These are phyloP conservation scores for Olyra latifolia DNA, from an alignment of 176 grass and related monocot genomes.

Conservation along the genomic window DNA sequence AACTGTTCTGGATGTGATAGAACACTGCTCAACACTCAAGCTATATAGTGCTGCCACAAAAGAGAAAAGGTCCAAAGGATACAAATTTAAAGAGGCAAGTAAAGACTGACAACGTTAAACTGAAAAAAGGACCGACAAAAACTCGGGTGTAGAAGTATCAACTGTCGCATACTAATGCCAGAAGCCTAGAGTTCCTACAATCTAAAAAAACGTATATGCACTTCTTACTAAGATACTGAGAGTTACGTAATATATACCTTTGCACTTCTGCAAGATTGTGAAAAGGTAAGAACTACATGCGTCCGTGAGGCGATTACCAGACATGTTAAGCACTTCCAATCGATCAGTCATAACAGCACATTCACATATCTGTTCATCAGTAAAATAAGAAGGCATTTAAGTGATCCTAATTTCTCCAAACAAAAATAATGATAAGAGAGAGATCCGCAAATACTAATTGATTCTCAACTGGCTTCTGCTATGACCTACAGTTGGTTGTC, in stretches of 20 bases:
- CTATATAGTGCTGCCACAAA: conserved; percentile 74
- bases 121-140: conserved; percentile 25
- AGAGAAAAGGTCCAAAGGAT: conserved; percentile 17
- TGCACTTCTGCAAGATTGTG: conserved; percentile 84
- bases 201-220: not conserved
- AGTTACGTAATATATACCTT: conserved; percentile 52
- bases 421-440: not conserved
- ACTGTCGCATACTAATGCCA: not conserved
- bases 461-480: not conserved
- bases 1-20: conserved; percentile 89
- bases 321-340: conserved; percentile 93
- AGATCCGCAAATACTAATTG: not conserved
- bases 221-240: not conserved
- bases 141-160: not conserved
- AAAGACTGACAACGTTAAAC: not conserved
- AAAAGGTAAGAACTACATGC: conserved; percentile 93
- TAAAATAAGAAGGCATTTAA: conserved; percentile 26
- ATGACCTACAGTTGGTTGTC: not conserved
- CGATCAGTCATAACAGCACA: conserved; percentile 70
- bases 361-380: conserved; percentile 79
- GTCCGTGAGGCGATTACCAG: conserved; percentile 95
- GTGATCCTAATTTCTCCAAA: conserved; percentile 4
- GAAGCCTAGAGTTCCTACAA: not conserved
- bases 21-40: conserved; percentile 94
- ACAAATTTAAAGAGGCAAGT: conserved; percentile 24